phyloP scores from a whole-genome alignment of 148 eudicot species.

The Silene uniflora region DNA sequence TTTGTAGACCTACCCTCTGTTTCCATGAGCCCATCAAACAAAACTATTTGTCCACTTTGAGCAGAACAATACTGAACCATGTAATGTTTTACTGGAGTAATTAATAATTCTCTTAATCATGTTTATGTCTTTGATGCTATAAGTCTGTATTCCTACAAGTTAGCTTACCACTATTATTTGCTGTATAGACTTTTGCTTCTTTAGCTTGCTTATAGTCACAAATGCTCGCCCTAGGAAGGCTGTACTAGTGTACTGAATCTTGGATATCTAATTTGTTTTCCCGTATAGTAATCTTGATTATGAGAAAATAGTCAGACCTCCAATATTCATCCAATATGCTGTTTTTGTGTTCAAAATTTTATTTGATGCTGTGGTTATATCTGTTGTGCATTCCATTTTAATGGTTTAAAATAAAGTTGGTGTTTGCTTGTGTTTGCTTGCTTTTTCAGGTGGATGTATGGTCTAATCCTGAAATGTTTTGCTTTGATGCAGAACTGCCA shows the following conservation, averaged over 20 bases:
- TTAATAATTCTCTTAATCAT: not conserved
- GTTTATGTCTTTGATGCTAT: not conserved
- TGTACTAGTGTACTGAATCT: constrained; percentile 5
- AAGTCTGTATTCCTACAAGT: not conserved
- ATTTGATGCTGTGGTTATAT: too few species aligned
- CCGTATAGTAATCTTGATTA: not conserved
- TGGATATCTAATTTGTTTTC: not conserved
- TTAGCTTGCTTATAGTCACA: not conserved
- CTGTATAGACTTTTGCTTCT: not conserved
- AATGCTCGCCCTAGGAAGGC: not conserved
- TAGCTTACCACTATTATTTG: not conserved
- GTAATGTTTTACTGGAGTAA: not conserved
- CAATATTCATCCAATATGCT: not conserved
- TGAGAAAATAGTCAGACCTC: not conserved
- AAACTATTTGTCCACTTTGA: not conserved
- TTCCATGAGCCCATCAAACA: not conserved
- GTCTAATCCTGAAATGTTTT: constrained; percentile 18
- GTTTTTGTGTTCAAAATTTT: not conserved
- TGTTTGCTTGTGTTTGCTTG: constrained; percentile 8
- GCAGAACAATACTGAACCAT: not conserved
- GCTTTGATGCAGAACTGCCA: constrained; percentile 72
- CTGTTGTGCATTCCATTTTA: too few species aligned
- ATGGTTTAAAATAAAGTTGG: not conserved
- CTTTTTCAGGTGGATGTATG: not conserved
- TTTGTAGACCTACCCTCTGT: not conserved